Conservation (phyloP, 1,284 basidiomycete species). For the Irpex sp. region DNA sequence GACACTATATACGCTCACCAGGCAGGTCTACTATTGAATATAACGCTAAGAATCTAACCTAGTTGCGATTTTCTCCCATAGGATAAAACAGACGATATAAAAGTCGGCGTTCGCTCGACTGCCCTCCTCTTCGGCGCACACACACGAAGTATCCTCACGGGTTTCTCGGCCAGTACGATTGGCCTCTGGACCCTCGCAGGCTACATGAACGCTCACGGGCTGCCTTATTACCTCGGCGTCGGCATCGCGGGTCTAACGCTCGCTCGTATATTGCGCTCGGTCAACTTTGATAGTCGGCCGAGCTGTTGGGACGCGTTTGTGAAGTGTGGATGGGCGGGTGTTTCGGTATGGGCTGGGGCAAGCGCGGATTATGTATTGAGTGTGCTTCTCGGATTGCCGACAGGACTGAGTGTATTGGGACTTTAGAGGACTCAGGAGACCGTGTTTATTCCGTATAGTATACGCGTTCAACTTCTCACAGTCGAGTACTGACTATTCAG, state of each 20-base stretch:
- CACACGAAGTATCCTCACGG: slow-evolving; percentile 75
- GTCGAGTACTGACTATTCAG: too few species aligned
- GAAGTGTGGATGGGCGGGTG: slow-evolving; percentile 86
- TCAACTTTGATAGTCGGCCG: slow-evolving; percentile 74
- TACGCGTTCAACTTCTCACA: too few species aligned
- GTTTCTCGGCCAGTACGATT: slow-evolving; percentile 74
- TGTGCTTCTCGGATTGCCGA: slow-evolving; percentile 21
- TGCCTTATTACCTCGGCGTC: slow-evolving; percentile 80
- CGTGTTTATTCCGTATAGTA: background rate
- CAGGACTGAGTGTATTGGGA: background rate
- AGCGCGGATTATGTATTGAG: slow-evolving; percentile 65
- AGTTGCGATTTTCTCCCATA: slow-evolving; percentile 29
- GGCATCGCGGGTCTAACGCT: slow-evolving; percentile 77
- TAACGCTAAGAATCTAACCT: background rate
- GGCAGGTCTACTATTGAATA: slow-evolving; percentile 36
- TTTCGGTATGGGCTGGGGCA: slow-evolving; percentile 86
- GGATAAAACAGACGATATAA: slow-evolving; percentile 92
- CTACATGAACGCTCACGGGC: slow-evolving; percentile 70
- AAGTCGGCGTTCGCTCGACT: slow-evolving; percentile 90
- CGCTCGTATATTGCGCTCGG: slow-evolving; percentile 73
- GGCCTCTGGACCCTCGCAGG: slow-evolving; percentile 80
- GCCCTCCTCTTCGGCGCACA: slow-evolving; percentile 85
- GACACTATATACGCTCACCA: slow-evolving; percentile 99
- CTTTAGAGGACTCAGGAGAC: background rate
- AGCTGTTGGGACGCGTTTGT: slow-evolving; percentile 94